Evolutionary conservation across 2,329 filamentous ascomycete species (phyloP).

Genomic region (Ceratocystis cubensis): DNA sequence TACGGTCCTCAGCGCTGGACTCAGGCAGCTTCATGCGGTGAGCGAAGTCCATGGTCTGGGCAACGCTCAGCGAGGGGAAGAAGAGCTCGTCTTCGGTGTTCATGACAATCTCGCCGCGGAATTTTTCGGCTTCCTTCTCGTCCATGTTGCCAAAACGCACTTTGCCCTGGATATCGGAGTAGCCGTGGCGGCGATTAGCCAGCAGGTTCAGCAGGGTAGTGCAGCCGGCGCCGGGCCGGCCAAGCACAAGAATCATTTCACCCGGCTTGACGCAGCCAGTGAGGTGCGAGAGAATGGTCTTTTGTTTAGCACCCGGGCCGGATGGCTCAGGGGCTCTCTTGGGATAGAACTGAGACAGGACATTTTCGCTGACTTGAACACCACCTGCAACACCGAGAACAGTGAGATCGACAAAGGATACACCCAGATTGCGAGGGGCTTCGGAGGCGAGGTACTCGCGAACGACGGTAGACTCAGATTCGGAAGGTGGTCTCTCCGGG

Average conservation of each 20-base stretch:
- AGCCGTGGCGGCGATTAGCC: slow-evolving; percentile 50
- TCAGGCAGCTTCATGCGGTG: slow-evolving; percentile 44
- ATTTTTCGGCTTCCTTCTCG: slow-evolving; percentile 38
- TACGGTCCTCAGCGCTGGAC: slow-evolving; percentile 35
- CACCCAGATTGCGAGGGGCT: slow-evolving; percentile 2
- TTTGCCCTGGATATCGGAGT: slow-evolving; percentile 44
- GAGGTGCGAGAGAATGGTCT: slow-evolving; percentile 50
- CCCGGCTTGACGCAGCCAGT: slow-evolving; percentile 60
- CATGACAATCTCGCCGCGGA: slow-evolving; percentile 48
- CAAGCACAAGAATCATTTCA: slow-evolving; percentile 59
- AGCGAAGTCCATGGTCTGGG: slow-evolving; percentile 59
- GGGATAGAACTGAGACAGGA: slow-evolving; percentile 46
- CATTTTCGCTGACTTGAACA: slow-evolving; percentile 45
- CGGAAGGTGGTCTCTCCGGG: neutral
- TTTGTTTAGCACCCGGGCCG: neutral
- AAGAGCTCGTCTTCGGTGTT: slow-evolving; percentile 57
- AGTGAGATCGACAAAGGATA: slow-evolving; percentile 13
- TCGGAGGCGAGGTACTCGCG: slow-evolving; percentile 7
- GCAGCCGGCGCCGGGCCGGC: slow-evolving; percentile 56
- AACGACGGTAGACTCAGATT: neutral
- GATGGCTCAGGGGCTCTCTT: slow-evolving; percentile 44
- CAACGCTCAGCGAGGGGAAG: slow-evolving; percentile 59
- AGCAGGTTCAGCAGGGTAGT: slow-evolving; percentile 59
- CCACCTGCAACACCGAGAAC: slow-evolving; percentile 11
- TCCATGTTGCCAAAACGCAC: slow-evolving; percentile 43